Evolutionary conservation across 2,329 filamentous ascomycete genomes (phyloP).

Genomic region (Xylaria sp.): DNA sequence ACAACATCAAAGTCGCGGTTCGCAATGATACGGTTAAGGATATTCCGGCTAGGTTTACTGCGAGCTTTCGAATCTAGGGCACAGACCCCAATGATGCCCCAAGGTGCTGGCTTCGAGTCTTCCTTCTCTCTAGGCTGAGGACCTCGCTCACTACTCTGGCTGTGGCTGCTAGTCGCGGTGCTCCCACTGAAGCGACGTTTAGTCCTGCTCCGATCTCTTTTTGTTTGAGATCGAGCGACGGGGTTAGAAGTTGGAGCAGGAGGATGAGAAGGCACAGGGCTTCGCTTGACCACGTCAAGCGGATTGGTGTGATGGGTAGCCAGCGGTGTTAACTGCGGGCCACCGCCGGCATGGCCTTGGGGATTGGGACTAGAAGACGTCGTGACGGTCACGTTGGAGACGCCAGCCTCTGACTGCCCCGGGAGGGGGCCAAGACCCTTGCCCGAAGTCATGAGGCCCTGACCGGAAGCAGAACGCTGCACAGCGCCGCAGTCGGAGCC

Average conservation of each 20-base stretch:
- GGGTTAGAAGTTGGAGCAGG: conserved; percentile 47
- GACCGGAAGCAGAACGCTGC: conserved; percentile 57
- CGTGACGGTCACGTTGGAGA: conserved; percentile 65
- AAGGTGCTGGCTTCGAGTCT: conserved; percentile 68
- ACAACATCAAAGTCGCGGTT: conserved; percentile 95
- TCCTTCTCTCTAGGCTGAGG: conserved; percentile 67
- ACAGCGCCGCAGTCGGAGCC: conserved; percentile 61
- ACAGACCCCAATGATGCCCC: conserved; percentile 87
- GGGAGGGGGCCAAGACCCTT: conserved; percentile 55
- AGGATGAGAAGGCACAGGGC: conserved; percentile 36
- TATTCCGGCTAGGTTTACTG: conserved; percentile 96
- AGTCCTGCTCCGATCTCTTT: conserved; percentile 73
- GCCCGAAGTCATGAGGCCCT: conserved; percentile 59
- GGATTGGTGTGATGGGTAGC: conserved; percentile 56
- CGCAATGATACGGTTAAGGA: conserved; percentile 89
- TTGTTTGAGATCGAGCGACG: conserved; percentile 55
- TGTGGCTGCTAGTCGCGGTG: conserved; percentile 83
- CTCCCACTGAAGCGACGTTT: conserved; percentile 84
- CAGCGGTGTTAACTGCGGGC: conserved; percentile 60
- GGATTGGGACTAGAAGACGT: conserved; percentile 60
- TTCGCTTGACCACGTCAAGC: conserved; percentile 60
- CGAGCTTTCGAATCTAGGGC: conserved; percentile 95
- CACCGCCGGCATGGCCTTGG: conserved; percentile 55
- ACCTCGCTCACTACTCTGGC: conserved; percentile 77
- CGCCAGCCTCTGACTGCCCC: conserved; percentile 61